Evolutionary conservation across 352 stramenopile genomes (phyloP).

Genomic region (Elongisporangium senticosum): DNA sequence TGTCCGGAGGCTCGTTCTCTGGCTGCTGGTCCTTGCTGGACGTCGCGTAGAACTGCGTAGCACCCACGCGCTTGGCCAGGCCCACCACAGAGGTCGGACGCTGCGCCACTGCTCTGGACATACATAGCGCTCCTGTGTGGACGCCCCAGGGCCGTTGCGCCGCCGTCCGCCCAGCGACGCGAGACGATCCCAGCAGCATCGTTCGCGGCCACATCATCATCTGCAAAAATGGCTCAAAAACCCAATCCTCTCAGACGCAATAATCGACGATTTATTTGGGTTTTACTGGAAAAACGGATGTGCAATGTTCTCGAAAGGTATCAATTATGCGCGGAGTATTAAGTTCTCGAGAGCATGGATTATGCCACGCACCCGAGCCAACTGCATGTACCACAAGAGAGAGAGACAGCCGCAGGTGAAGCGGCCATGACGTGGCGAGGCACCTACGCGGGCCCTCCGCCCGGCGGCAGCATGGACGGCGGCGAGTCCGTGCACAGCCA

Average conservation of each 20-base stretch:
- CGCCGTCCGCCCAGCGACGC: background rate
- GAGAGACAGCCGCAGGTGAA: background rate
- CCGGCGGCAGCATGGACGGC: conserved; percentile 4
- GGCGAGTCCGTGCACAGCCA: conserved; percentile 5
- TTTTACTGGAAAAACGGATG: background rate
- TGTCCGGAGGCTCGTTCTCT: background rate
- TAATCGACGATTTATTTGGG: background rate
- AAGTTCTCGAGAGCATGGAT: background rate
- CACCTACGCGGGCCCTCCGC: background rate
- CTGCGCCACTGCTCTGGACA: background rate
- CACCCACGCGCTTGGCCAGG: background rate
- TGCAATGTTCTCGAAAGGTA: background rate
- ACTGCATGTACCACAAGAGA: background rate
- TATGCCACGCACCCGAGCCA: background rate
- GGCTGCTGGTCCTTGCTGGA: background rate
- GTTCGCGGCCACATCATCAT: background rate
- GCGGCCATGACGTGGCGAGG: background rate
- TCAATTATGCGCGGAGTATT: background rate
- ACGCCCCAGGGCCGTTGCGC: background rate
- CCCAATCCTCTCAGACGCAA: background rate
- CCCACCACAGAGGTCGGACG: background rate
- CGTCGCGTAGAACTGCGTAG: background rate
- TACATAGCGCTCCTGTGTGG: background rate
- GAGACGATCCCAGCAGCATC: background rate
- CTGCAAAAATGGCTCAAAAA: background rate